phyloP scores from a whole-genome alignment of 352 stramenopile species.

The Globisporangium apiculatum region DNA sequence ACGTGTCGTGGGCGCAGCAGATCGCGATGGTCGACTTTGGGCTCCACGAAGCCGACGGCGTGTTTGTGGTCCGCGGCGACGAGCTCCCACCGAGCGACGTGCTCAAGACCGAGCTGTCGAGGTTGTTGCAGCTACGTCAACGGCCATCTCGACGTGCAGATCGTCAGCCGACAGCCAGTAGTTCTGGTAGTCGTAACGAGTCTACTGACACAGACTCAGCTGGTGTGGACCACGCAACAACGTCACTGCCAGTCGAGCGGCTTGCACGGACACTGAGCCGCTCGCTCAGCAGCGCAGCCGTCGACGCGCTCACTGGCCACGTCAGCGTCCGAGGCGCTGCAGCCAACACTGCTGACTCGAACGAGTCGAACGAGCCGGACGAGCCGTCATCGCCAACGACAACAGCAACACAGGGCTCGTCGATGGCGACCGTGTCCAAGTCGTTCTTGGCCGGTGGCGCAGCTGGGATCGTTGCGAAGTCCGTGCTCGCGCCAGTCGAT shows the following conservation, averaged over 20 bases:
- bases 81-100: conserved; percentile 22
- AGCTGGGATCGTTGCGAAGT: conserved; percentile 75
- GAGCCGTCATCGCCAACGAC: neutral
- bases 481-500: conserved; percentile 61
- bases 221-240: conserved; percentile 5
- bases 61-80: conserved; percentile 60
- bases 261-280: conserved; percentile 1
- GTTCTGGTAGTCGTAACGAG: no score
- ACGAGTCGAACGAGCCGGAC: neutral
- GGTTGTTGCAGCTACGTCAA: conserved; percentile 10
- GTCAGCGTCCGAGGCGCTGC: neutral
- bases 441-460: conserved; percentile 72
- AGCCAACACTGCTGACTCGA: neutral
- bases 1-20: conserved; percentile 70
- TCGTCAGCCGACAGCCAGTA: neutral
- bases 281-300: neutral
- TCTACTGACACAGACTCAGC: no score
- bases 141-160: neutral
- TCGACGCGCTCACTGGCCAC: neutral
- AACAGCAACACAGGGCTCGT: conserved; percentile 18
- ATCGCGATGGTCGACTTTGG: conserved; percentile 66
- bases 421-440: conserved; percentile 66
- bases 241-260: neutral
- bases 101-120: conserved; percentile 20
- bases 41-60: conserved; percentile 54